Evolutionary conservation across 1,284 basidiomycete species (phyloP).

Genomic region (Tylopilus sp.): DNA sequence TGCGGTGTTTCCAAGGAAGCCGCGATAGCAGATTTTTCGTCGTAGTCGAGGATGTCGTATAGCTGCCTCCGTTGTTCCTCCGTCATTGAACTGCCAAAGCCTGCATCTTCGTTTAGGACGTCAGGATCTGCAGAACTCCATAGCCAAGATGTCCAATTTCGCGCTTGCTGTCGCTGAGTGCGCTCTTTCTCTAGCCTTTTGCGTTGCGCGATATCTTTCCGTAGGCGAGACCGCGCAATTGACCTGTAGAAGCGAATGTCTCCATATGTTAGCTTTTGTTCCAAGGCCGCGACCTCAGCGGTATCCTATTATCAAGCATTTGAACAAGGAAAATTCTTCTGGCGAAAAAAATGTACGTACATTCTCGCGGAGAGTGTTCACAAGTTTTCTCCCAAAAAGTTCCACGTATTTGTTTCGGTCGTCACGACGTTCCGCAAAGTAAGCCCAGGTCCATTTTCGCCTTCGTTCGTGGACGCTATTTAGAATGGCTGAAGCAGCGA

Average conservation of each 20-base stretch:
- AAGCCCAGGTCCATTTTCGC: conserved; percentile 88
- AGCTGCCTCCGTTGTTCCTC: conserved; percentile 92
- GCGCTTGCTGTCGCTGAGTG: conserved; percentile 45
- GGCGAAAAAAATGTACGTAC: conserved; percentile 31
- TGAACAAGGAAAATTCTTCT: conserved; percentile 11
- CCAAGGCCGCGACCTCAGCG: conserved; percentile 61
- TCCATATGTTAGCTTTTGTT: conserved; percentile 85
- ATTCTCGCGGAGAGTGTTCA: conserved; percentile 48
- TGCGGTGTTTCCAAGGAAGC: conserved; percentile 67
- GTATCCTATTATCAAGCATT: conserved; percentile 47
- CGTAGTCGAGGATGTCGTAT: conserved; percentile 92
- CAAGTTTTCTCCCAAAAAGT: conserved; percentile 77
- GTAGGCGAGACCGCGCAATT: conserved; percentile 84
- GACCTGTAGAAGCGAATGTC: conserved; percentile 98
- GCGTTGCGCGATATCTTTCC: conserved; percentile 75
- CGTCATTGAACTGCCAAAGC: conserved; percentile 70
- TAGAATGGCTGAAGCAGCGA: conserved; percentile 79
- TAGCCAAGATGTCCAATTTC: conserved; percentile 80
- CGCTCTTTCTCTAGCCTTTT: conserved; percentile 69
- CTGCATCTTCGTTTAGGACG: conserved; percentile 43
- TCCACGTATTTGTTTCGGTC: conserved; percentile 81
- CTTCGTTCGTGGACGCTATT: conserved; percentile 84
- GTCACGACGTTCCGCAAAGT: conserved; percentile 85
- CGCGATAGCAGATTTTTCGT: conserved; percentile 74
- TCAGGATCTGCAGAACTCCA: conserved; percentile 63